These are phyloP conservation scores for Umbelopsis sp. DNA, from an alignment of 371 early-diverging fungal species.

Conservation along the genomic window DNA sequence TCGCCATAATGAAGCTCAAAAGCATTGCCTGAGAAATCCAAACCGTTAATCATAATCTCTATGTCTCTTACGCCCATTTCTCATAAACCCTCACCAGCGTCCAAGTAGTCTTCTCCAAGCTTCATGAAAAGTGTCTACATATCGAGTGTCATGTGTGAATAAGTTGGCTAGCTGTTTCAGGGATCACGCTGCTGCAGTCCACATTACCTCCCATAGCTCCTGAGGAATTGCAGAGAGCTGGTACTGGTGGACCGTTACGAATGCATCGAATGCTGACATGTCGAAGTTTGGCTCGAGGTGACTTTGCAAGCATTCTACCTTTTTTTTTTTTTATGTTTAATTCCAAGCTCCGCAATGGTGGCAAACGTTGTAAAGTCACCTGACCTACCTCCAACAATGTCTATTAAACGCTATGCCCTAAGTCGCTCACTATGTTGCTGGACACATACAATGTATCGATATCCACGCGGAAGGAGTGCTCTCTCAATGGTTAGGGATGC, in stretches of 20 bases:
- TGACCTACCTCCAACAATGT: too few relatives aligned
- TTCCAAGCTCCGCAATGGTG: too few relatives aligned
- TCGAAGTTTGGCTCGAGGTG: neutral
- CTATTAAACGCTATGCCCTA: too few relatives aligned
- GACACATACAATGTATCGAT: too few relatives aligned
- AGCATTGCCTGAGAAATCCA: slow-evolving; percentile 30
- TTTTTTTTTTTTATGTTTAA: too few relatives aligned
- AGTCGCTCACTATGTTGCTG: too few relatives aligned
- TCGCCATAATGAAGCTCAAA: slow-evolving; percentile 65
- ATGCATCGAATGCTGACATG: slow-evolving; percentile 50
- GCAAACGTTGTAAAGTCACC: too few relatives aligned
- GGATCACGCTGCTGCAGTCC: neutral
- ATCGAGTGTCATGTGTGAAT: neutral
- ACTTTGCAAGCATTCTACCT: too few relatives aligned
- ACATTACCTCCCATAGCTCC: slow-evolving; percentile 60
- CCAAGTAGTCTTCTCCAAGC: slow-evolving; percentile 63
- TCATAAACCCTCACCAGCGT: slow-evolving; percentile 50
- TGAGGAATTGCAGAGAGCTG: slow-evolving; percentile 61
- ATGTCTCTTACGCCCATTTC: neutral
- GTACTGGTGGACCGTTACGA: slow-evolving; percentile 64
- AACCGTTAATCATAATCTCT: neutral
- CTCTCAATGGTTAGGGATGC: too few relatives aligned
- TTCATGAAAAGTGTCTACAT: slow-evolving; percentile 59
- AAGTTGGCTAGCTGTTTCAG: too few relatives aligned
- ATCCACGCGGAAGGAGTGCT: too few relatives aligned